Percentiles rank a stretch among this genome's conserved stretches.
These are phyloP conservation scores for Steccherinum ochraceum DNA, from an alignment of 768 basidiomycete genomes.

Conservation along the genomic window DNA sequence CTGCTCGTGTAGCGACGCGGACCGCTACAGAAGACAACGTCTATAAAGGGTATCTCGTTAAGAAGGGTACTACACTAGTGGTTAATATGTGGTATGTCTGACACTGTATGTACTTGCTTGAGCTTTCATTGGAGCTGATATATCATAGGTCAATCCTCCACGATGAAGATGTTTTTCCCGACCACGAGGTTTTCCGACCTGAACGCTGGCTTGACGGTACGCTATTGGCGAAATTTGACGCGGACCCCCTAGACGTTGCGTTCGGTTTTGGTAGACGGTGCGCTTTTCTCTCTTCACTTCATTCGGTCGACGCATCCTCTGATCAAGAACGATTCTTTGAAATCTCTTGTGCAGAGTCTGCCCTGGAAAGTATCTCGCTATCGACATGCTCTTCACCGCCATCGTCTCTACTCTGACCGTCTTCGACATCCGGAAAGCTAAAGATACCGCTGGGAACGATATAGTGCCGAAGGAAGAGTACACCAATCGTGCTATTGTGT, in stretches of 20 bases:
- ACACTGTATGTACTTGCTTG: not conserved
- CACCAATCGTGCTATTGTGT: not conserved
- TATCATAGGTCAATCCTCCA: slow-evolving; percentile 17
- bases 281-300: not conserved
- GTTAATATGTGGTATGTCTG: slow-evolving; percentile 22
- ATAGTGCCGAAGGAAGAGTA: not conserved
- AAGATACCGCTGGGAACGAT: not conserved
- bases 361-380: slow-evolving; percentile 6
- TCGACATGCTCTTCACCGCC: slow-evolving; percentile 4
- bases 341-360: not conserved
- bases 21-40: slow-evolving; percentile 15
- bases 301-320: not conserved
- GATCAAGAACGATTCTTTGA: not conserved
- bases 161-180: slow-evolving; percentile 9
- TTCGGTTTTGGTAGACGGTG: slow-evolving; percentile 10
- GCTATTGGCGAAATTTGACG: not conserved
- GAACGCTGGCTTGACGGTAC: slow-evolving; percentile 9
- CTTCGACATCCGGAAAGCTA: slow-evolving; percentile 3
- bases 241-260: not conserved
- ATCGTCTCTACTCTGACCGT: slow-evolving; percentile 1
- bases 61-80: slow-evolving; percentile 18
- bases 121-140: not conserved
- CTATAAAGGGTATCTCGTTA: slow-evolving; percentile 21
- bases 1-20: not conserved
- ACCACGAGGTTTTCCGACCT: slow-evolving; percentile 13